Evolutionary conservation across 345 rosid genomes (phyloP).

Genomic region (Nephelium lappaceum): DNA sequence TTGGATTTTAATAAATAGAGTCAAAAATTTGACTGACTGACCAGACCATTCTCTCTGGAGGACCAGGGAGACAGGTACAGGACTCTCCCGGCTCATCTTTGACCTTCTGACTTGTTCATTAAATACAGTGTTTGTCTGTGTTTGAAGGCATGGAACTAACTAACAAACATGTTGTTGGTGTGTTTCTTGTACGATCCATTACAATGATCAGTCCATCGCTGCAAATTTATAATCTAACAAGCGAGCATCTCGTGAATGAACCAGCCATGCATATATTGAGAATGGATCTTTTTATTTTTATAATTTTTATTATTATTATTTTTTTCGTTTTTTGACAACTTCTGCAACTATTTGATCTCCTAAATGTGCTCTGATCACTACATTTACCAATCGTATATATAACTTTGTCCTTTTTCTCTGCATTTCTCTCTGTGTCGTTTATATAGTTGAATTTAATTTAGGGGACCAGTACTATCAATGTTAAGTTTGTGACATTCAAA

Average conservation of each 20-base stretch:
- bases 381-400: background rate
- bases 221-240: background rate
- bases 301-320: too few species aligned
- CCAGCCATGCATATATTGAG: background rate
- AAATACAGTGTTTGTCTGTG: slow-evolving; percentile 14
- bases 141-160: slow-evolving; percentile 3
- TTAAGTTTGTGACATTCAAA: background rate
- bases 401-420: slow-evolving; percentile 5
- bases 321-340: slow-evolving; percentile 18
- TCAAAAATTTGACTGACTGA: slow-evolving; percentile 53
- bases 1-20: slow-evolving; percentile 44
- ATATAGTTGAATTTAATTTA: background rate
- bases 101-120: slow-evolving; percentile 58
- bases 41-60: slow-evolving; percentile 24
- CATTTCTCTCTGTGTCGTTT: slow-evolving; percentile 6
- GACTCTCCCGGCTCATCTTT: slow-evolving; percentile 42
- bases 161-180: background rate
- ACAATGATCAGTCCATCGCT: background rate
- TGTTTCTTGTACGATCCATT: background rate
- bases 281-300: too few species aligned
- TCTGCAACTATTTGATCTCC: slow-evolving; percentile 32
- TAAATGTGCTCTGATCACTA: slow-evolving; percentile 6
- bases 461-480: background rate
- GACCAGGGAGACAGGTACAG: background rate
- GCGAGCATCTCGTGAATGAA: slow-evolving; percentile 40